phyloP scores from a whole-genome alignment of 83 land plant species.

The Diphasiastrum complanatum region DNA sequence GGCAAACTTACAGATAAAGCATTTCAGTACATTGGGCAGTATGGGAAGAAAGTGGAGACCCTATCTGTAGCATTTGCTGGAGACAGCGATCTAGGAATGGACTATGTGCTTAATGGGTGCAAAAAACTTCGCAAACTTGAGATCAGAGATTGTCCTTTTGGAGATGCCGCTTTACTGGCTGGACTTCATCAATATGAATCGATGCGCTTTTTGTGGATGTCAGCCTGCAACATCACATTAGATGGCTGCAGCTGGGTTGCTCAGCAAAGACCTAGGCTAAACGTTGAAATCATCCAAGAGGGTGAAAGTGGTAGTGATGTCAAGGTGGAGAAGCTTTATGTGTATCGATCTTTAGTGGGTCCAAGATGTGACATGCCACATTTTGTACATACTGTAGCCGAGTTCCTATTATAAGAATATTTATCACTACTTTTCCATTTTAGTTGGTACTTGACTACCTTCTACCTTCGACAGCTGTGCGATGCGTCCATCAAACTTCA shows the following conservation, averaged over 20 bases:
- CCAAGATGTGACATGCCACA: no score
- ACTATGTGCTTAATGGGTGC: constrained; percentile 55
- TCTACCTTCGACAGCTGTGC: no score
- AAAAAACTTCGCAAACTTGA: constrained; percentile 62
- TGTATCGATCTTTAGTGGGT: no score
- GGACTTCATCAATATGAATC: constrained; percentile 58
- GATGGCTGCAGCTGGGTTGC: constrained; percentile 57
- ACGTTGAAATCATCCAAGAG: constrained; percentile 66
- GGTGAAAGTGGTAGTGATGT: no score
- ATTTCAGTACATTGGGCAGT: constrained; percentile 61
- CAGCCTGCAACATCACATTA: constrained; percentile 55
- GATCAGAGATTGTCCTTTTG: constrained; percentile 72
- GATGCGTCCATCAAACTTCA: no score
- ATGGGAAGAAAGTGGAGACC: constrained; percentile 64
- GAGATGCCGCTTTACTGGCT: constrained; percentile 49
- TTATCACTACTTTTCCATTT: no score
- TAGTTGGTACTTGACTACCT: no score
- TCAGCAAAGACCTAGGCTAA: constrained; percentile 47
- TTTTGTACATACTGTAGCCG: no score
- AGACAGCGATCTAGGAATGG: constrained; percentile 54
- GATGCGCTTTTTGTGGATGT: constrained; percentile 94
- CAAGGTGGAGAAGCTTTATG: no score
- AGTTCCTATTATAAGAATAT: no score
- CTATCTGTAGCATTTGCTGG: constrained; percentile 79
- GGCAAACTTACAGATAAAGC: constrained; percentile 62